Evolutionary conservation across 306 rosid species (phyloP).

Genomic region (Vigna hirtella): DNA sequence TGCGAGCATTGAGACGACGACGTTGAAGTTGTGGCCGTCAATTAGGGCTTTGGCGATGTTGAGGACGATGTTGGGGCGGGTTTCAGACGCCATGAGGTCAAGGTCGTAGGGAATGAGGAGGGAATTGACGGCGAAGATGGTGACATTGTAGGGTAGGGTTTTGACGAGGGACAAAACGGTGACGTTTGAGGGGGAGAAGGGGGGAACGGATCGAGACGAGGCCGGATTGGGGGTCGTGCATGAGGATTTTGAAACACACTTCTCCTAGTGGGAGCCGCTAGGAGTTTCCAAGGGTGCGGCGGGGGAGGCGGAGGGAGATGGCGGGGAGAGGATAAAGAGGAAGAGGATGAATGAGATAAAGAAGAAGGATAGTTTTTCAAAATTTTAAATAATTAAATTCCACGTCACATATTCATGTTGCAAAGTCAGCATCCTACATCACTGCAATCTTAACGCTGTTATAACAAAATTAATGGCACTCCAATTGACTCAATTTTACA

Average conservation of each 20-base stretch:
- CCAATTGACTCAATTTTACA: too few species aligned
- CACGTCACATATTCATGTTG: too few species aligned
- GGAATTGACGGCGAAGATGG: constrained; percentile 62
- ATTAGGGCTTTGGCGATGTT: constrained; percentile 78
- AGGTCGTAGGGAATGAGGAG: constrained; percentile 52
- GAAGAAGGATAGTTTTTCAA: too few species aligned
- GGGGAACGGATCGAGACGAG: constrained; percentile 69
- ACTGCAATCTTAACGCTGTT: too few species aligned
- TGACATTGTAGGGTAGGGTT: constrained; percentile 87
- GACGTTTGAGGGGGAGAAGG: constrained; percentile 70
- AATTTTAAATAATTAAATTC: too few species aligned
- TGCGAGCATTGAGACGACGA: constrained; percentile 82
- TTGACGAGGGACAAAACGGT: constrained; percentile 64
- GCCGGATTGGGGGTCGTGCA: constrained; percentile 60
- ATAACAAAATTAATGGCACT: too few species aligned
- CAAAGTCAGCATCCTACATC: too few species aligned
- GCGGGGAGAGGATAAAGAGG: too few species aligned
- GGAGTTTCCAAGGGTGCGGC: too few species aligned
- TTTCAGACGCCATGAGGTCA: constrained; percentile 92
- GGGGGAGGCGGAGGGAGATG: too few species aligned
- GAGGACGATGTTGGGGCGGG: constrained; percentile 70
- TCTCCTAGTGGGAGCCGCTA: too few species aligned
- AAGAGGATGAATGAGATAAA: too few species aligned
- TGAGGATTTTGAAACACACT: constrained; percentile 37
- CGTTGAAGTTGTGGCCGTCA: constrained; percentile 89